phyloP scores from a whole-genome alignment of 805 yeast genomes.

The Saccharomyces eubayanus region DNA sequence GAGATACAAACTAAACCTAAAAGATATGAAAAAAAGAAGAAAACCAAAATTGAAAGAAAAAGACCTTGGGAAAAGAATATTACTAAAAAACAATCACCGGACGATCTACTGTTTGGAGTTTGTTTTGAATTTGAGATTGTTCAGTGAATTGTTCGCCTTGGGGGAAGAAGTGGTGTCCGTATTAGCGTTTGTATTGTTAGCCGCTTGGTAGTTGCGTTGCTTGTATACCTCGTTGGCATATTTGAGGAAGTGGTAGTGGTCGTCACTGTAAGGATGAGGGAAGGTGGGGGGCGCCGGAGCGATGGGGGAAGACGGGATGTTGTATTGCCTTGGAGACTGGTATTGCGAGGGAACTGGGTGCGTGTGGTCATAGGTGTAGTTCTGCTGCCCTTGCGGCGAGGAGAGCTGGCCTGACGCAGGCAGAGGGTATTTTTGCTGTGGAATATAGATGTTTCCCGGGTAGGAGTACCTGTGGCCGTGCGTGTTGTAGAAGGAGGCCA shows the following conservation, averaged over 20 bases:
- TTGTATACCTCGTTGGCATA: neutral
- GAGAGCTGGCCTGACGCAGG: neutral
- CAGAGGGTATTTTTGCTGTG: neutral
- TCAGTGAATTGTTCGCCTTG: neutral
- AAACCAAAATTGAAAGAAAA: too few relatives aligned
- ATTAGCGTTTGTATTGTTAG: neutral
- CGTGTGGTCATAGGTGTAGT: neutral
- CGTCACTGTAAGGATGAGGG: neutral
- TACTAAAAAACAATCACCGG: neutral
- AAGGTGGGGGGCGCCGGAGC: neutral
- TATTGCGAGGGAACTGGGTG: neutral
- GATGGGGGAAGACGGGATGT: neutral
- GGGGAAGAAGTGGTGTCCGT: neutral
- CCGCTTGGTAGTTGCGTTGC: neutral
- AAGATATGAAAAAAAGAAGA: neutral
- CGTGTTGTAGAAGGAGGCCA: constrained; percentile 17
- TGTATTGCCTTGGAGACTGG: neutral
- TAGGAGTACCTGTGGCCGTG: neutral
- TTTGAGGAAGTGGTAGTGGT: neutral
- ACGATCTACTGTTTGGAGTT: neutral
- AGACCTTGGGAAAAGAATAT: neutral
- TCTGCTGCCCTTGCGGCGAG: neutral
- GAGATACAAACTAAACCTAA: neutral
- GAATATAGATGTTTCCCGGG: neutral
- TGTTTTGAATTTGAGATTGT: neutral